Conservation (phyloP, 257 asterid genomes). For the Marsdenia floribunda region DNA sequence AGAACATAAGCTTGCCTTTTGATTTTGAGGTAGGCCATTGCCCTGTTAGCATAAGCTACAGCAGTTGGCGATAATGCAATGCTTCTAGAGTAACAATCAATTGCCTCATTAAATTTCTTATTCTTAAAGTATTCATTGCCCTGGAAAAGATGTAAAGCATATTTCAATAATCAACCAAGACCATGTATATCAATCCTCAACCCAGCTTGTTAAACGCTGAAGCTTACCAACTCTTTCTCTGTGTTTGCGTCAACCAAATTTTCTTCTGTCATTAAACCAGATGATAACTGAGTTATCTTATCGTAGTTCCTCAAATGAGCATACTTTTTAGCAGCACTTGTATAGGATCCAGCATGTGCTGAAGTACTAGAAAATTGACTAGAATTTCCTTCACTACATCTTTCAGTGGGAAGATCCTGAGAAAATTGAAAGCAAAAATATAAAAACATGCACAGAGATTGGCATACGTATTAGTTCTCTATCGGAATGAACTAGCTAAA, state of each 20-base stretch:
- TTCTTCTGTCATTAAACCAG: constrained; percentile 44
- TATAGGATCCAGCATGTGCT: constrained; percentile 28
- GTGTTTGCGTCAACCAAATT: constrained; percentile 70
- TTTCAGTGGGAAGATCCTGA: constrained; percentile 36
- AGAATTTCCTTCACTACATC: constrained; percentile 24
- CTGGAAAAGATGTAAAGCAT: constrained; percentile 29
- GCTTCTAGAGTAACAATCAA: constrained; percentile 96
- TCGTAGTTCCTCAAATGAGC: constrained; percentile 53
- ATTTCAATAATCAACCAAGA: constrained; percentile 9
- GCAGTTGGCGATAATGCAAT: constrained; percentile 93
- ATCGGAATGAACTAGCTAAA: not conserved
- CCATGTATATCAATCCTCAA: constrained; percentile 13
- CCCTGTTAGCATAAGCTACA: constrained; percentile 89
- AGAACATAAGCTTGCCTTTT: constrained; percentile 47
- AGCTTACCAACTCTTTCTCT: constrained; percentile 85
- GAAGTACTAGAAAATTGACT: constrained; percentile 29
- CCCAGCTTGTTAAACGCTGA: constrained; percentile 13
- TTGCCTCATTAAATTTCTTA: constrained; percentile 83
- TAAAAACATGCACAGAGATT: not conserved
- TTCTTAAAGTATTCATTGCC: constrained; percentile 86
- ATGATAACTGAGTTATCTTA: constrained; percentile 51
- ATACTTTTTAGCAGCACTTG: constrained; percentile 33
- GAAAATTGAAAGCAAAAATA: not conserved
- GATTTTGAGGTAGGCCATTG: constrained; percentile 86
- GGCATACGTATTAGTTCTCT: not conserved